A percentile compares a stretch with the other conserved stretches of the same genome.
Conservation (phyloP, 345 rosid species). For the Gossypium mustelinum region DNA sequence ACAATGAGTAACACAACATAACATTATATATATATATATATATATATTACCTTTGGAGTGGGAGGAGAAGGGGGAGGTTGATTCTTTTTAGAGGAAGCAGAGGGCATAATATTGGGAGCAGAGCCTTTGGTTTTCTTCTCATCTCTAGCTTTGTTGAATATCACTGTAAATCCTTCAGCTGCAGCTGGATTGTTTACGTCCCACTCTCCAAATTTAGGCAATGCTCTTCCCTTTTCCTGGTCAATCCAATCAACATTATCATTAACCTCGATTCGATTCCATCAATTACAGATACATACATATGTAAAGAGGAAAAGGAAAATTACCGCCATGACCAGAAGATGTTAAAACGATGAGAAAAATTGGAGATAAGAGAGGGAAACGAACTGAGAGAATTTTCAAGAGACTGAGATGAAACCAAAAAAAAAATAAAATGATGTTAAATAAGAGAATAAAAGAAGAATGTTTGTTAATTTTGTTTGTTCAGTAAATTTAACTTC, state of each 20-base stretch:
- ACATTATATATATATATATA: neutral
- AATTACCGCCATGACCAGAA: neutral
- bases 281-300: no score
- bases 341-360: neutral
- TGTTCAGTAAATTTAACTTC: neutral
- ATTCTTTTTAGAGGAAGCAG: constrained; percentile 38
- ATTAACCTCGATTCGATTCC: no score
- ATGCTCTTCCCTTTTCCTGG: constrained; percentile 80
- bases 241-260: neutral
- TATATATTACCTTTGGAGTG: neutral
- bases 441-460: neutral
- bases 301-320: no score
- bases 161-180: constrained; percentile 93
- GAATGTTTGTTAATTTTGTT: constrained; percentile 2
- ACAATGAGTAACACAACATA: no score
- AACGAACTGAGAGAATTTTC: neutral
- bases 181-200: constrained; percentile 97
- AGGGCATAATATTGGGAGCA: constrained; percentile 57
- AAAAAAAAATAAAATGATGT: neutral
- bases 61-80: constrained; percentile 20
- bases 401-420: neutral
- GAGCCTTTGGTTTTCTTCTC: constrained; percentile 63
- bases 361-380: neutral
- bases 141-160: constrained; percentile 93
- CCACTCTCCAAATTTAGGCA: constrained; percentile 98